Base-by-base conservation (phyloP, 768 basidiomycete species). In the Mycena rosella region DNA sequence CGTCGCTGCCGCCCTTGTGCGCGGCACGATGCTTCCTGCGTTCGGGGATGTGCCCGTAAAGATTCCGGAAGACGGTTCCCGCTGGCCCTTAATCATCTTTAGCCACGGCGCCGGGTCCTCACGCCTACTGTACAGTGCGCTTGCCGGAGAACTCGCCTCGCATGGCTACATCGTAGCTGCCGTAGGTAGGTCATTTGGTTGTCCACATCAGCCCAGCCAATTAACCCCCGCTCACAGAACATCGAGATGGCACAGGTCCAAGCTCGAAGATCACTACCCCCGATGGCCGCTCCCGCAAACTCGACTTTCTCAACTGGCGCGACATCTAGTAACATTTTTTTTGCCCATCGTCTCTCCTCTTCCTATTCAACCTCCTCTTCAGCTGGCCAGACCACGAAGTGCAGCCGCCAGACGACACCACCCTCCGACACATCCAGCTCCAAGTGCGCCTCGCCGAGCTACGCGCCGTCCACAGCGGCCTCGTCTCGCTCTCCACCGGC, bases 101-200 rank as follows among this genome's bases (percentile, higher is more conserved):
- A 52, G 51, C 51, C 51, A 32, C 30, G 51, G 51, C 51, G 51
- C 51, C 18, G 51, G 51, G 29, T 52, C 51, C 30, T 52, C 51
- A 27, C 51, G 51, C 51, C 51, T 52, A 20, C 51, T 52, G 51
- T 52, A 52, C 18, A 52, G 51, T 13, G 51, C 51, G 51, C 29
- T 52, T 20, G 51, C 51, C 30, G 51, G 51, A 32, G 51, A 52
- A 52, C 51, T 52, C 51, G 51, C 51, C 30, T 52, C 51, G 29
- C 51, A 52, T 52, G 51, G 51, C 29, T 52, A 52, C 51, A 52
- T 52, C 51, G 51, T 52, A 18, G 51, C 51, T 52, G 51, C 51
- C 51, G 51, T 52, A 52, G 51, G 51, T 52, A 32, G 29, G 30
- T 32, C 30, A 52, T 52, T 52, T 34, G 51, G 29, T 30, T 52